Base-by-base conservation (phyloP, 2,329 filamentous ascomycete genomes). In the Gliomastix tumulicola region DNA sequence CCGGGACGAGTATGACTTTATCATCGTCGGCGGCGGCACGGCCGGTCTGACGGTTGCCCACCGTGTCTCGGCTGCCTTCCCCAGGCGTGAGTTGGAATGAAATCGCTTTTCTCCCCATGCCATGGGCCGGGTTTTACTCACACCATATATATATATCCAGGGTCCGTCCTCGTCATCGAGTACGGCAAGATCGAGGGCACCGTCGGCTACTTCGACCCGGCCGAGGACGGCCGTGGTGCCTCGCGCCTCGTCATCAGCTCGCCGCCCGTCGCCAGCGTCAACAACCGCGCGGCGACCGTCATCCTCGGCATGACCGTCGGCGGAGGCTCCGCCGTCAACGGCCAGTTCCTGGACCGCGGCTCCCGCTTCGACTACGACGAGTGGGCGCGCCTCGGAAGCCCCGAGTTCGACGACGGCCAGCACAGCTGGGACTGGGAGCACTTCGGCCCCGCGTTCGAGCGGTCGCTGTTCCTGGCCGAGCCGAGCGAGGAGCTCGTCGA, bases 271-370 rank as follows among this genome's bases (percentile, higher is more conserved):
- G 46, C 46, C 37, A 47, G 44, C 41, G 43, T 57, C 34, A 50
- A 49, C 34, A 53, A 53, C 43, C 41, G 41, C 28, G 37, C 45
- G 5, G 53, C 50, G 8, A 41, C 41, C 3, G 44, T 60, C 8
- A 41, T 49, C 8, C 53, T 55, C 15, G 59, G 58, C 7, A 53
- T 54, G 41, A 53, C 50, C 8, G 48, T 63, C 4, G 60, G 60
- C 6, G 60, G 60, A 23, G 51, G 54, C 34, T 60, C 57, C 5
- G 49, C 57, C 20, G 44, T 59, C 34, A 63, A 63, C 36, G 59
- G 59, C 7, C 55, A 57, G 52, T 56, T 61, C 46, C 57, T 62
- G 35, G 58, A 63, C 39, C 53, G 60, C 13, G 53, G 51, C 3
- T 54, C 55, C 4, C 52, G 50, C 12, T 46, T 47, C 38, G 59